Evolutionary conservation across 169 alveolate genomes (phyloP), one percentile per base, ranked within the genome.

Genomic region (Plasmodium yoelii): DNA sequence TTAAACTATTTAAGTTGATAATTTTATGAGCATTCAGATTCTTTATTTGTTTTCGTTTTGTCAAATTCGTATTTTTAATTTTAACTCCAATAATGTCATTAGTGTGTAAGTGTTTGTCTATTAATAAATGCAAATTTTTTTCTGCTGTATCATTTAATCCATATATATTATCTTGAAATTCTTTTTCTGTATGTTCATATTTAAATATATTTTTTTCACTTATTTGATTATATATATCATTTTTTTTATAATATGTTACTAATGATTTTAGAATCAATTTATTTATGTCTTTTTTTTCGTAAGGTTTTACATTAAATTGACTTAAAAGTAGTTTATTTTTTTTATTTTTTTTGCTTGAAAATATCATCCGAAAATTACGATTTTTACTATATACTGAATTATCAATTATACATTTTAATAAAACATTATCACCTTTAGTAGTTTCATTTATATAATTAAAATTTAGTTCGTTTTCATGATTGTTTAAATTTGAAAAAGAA

Each of bases 301-400:
- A 65, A 69, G 39, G 55, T 59, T 86, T 86, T 8, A 70, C 75
- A 39, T 86, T 86, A 18, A 44, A 44, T 34, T 18, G 57, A 59
- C 91, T 86, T 42, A 86, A 51, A 19, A 86, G 22, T 42, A 86
- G 46, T 56, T 70, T 86, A 44, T 86, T 86, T 22, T 70, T 71
- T 70, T 68, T 86, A 24, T 86, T 86, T 71, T 86, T 86, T 71
- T 86, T 86, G 24, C 87, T 86, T n/a, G 91, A 86, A 86, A 86
- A 86, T 24, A 86, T 70, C 74, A 86, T 59, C 34, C 91, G 73
- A 55, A 86, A 86, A 55, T 86, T 86, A 22, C 91, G 24, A n/a
- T 86, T 86, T 44, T 55, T 86, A 46, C 91, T 86, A 70, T 86
- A 86, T 22, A 86, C 91, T 7, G 91, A 86, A 19, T 51, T 68